Conservation (phyloP, 2,329 filamentous ascomycete genomes). For the Graphilbum ipis-grandicollis region DNA sequence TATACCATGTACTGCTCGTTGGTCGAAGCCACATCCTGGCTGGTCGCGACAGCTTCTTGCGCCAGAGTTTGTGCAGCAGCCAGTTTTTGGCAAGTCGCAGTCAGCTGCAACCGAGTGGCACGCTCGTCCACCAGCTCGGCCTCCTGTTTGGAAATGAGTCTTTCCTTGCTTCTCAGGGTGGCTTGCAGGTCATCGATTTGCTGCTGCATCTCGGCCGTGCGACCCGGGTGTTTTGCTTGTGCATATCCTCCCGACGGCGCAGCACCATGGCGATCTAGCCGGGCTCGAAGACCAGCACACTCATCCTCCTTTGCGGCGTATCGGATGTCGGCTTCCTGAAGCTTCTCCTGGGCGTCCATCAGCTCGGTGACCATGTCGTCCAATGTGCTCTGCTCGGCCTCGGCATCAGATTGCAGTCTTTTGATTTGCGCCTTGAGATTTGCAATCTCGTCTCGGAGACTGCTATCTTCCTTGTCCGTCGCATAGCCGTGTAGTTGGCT, state of each 20-base stretch:
- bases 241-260: not conserved
- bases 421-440: not conserved
- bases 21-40: too few species aligned
- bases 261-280: not conserved
- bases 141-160: too few species aligned
- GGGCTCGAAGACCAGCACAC: not conserved
- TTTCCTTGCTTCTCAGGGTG: too few species aligned
- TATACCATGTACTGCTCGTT: too few species aligned
- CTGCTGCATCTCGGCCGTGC: not conserved
- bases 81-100: too few species aligned
- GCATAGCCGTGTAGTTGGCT: not conserved
- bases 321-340: not conserved
- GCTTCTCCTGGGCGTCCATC: not conserved
- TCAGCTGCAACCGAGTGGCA: too few species aligned
- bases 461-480: too few species aligned
- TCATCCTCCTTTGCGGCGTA: slow-evolving; percentile 1
- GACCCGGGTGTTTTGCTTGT: not conserved
- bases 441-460: too few species aligned
- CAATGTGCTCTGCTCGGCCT: not conserved
- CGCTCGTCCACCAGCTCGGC: too few species aligned
- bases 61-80: too few species aligned
- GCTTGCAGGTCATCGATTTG: not conserved
- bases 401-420: slow-evolving; percentile 1
- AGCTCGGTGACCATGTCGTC: slow-evolving; percentile 1
- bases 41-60: too few species aligned